Percentiles rank a stretch among this genome's conserved stretches.
Evolutionary conservation across 2,329 filamentous ascomycete genomes (phyloP).

Genomic region (Chrysosporium queenslandicum): DNA sequence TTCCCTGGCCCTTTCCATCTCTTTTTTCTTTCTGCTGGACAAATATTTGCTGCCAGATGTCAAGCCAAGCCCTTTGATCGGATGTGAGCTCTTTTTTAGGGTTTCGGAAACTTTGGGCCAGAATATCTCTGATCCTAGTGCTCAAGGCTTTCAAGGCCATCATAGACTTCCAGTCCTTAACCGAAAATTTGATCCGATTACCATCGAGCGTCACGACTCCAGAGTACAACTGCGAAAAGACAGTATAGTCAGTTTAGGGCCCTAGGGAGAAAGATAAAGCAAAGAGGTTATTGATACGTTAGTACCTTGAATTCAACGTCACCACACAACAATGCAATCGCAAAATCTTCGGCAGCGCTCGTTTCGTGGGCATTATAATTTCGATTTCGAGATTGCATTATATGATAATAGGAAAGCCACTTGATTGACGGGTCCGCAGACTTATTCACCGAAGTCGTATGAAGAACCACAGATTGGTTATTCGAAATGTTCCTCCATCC

Average conservation of each 20-base stretch:
- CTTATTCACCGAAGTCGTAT: constrained; percentile 84
- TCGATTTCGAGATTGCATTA: constrained; percentile 81
- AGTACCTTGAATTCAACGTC: constrained; percentile 73
- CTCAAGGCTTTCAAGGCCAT: constrained; percentile 78
- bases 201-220: constrained; percentile 81
- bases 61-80: constrained; percentile 64
- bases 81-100: constrained; percentile 39
- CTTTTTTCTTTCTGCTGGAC: constrained; percentile 9
- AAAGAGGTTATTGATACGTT: background rate
- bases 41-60: constrained; percentile 63
- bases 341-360: constrained; percentile 67
- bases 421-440: constrained; percentile 44
- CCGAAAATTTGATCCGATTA: constrained; percentile 71
- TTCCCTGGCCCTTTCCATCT: constrained; percentile 1
- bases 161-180: constrained; percentile 82
- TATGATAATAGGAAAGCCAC: constrained; percentile 92
- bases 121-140: constrained; percentile 61
- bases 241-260: background rate
- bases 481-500: constrained; percentile 86
- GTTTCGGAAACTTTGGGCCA: constrained; percentile 54
- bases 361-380: constrained; percentile 83
- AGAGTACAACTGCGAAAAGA: constrained; percentile 28
- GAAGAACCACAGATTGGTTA: constrained; percentile 79
- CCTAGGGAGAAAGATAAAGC: background rate
- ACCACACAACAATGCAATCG: constrained; percentile 73